phyloP scores from a whole-genome alignment of 257 asterid species.

The Solanum medicagineum region DNA sequence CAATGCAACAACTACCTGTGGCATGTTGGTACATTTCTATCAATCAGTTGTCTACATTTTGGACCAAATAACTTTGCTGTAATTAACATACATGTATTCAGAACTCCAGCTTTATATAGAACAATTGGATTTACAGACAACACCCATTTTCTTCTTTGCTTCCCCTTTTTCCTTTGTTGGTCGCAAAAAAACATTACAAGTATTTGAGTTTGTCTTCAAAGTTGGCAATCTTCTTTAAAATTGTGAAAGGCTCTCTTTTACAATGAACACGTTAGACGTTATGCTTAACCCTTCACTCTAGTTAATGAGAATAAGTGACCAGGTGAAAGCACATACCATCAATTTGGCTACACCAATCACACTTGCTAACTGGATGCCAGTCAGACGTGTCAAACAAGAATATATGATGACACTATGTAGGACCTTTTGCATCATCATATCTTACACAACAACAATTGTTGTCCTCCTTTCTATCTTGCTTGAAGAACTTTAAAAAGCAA shows the following conservation, averaged over 20 bases:
- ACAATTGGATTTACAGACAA: neutral
- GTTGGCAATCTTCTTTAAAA: neutral
- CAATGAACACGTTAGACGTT: neutral
- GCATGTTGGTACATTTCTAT: neutral
- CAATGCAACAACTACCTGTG: neutral
- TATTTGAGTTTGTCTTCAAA: neutral
- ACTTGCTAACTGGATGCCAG: neutral
- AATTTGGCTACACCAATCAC: neutral
- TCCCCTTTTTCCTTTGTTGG: neutral
- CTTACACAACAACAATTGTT: neutral
- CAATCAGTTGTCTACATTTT: neutral
- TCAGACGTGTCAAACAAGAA: neutral
- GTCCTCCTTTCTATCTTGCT: neutral
- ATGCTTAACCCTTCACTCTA: neutral
- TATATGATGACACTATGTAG: neutral
- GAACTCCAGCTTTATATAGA: neutral
- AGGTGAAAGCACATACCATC: neutral
- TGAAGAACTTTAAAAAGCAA: neutral
- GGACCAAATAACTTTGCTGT: neutral
- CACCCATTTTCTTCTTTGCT: neutral
- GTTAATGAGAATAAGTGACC: neutral
- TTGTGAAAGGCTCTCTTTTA: neutral
- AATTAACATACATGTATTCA: neutral
- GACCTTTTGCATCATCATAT: neutral
- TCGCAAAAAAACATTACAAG: neutral